Percentiles rank a stretch among this genome's conserved stretches.
Evolutionary conservation across 257 asterid genomes (phyloP).

Genomic region (Solanum acaule): DNA sequence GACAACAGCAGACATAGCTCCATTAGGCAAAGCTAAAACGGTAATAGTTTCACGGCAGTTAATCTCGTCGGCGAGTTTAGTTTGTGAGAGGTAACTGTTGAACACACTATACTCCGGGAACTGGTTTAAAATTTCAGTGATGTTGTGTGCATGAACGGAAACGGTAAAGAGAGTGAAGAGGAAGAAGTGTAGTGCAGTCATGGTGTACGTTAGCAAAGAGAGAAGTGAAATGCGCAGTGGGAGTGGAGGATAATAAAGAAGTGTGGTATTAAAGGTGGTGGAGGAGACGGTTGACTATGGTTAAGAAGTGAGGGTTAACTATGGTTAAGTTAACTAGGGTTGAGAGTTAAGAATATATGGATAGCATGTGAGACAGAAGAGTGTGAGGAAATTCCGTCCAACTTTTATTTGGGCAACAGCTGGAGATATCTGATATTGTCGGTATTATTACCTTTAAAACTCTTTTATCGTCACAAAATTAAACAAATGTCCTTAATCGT

Average conservation of each 20-base stretch:
- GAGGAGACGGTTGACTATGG: not conserved
- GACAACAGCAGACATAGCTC: constrained; percentile 51
- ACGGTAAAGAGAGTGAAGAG: constrained; percentile 19
- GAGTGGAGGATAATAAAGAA: not conserved
- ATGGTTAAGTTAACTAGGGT: not conserved
- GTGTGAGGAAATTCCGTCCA: constrained; percentile 7
- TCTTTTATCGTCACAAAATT: not conserved
- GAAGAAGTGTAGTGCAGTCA: constrained; percentile 29
- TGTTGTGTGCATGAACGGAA: constrained; percentile 42
- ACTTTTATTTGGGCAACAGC: constrained; percentile 25
- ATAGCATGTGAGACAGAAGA: constrained; percentile 5
- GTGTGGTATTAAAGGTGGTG: constrained; percentile 7
- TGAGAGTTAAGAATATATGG: not conserved
- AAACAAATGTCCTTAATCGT: constrained; percentile 7
- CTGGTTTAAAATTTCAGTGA: constrained; percentile 53
- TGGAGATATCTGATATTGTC: constrained; percentile 15
- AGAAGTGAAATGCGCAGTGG: not conserved
- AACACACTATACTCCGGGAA: constrained; percentile 74
- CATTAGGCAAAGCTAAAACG: constrained; percentile 64
- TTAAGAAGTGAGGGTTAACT: not conserved
- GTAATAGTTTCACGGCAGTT: constrained; percentile 85
- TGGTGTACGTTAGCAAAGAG: constrained; percentile 7
- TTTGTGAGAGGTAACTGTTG: constrained; percentile 51
- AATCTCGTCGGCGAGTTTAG: constrained; percentile 96
- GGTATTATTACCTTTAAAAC: not conserved